Conservation (phyloP, 306 rosid genomes). For the Vigna nakashimae region DNA sequence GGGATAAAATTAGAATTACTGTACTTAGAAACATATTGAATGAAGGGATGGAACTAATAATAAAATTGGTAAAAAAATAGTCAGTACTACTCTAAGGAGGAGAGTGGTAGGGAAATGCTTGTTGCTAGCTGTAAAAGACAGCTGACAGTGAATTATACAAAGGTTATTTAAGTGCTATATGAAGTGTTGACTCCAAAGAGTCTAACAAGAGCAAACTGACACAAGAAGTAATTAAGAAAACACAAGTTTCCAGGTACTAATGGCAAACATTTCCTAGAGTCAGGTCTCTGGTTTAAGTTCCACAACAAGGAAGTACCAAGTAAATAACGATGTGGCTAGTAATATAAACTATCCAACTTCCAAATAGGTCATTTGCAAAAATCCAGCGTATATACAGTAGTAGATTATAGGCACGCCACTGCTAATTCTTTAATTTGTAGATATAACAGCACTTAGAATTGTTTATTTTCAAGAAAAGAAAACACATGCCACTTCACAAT, state of each 20-base stretch:
- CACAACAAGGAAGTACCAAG: constrained; percentile 9
- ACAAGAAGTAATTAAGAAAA: neutral
- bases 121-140: neutral
- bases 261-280: constrained; percentile 4
- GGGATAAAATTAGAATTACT: constrained; percentile 43
- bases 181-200: constrained; percentile 3
- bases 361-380: constrained; percentile 3
- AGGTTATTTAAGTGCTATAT: neutral
- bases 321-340: constrained; percentile 21
- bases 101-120: constrained; percentile 18
- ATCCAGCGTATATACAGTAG: neutral
- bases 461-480: neutral
- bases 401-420: neutral
- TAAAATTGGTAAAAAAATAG: constrained; percentile 14
- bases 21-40: constrained; percentile 29
- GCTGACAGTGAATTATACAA: constrained; percentile 4
- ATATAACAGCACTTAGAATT: neutral
- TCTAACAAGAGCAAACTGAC: constrained; percentile 7
- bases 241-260: constrained; percentile 19
- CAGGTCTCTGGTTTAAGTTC: neutral
- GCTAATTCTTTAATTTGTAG: neutral
- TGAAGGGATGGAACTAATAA: constrained; percentile 27
- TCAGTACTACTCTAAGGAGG: constrained; percentile 3
- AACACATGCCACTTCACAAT: neutral
- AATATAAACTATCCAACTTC: constrained; percentile 19